phyloP scores from a whole-genome alignment of 306 rosid genomes.

The Cucurbita ficifolia region DNA sequence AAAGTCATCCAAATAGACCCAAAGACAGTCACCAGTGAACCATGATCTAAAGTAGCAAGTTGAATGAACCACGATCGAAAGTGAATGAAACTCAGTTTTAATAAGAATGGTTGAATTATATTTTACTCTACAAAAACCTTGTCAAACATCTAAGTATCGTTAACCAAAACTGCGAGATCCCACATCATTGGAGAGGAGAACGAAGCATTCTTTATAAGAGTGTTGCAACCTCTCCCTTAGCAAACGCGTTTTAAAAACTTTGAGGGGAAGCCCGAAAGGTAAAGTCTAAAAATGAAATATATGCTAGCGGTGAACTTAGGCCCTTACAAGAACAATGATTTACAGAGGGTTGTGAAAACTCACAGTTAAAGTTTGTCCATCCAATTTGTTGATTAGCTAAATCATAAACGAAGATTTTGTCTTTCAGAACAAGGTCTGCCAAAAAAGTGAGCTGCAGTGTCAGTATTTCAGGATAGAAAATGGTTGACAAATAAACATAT shows the following conservation, averaged over 20 bases:
- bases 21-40: background rate
- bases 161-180: too few species aligned
- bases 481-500: background rate
- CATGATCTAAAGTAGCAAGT: background rate
- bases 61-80: too few species aligned
- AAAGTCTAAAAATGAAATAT: too few species aligned
- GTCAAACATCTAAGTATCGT: background rate
- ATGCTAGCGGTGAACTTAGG: too few species aligned
- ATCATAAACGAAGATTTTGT: slow-evolving; percentile 82
- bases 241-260: too few species aligned
- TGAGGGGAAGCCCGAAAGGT: too few species aligned
- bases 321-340: background rate
- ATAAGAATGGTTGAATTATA: background rate
- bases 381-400: slow-evolving; percentile 75
- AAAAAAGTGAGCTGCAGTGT: background rate
- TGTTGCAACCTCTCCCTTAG: too few species aligned
- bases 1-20: background rate
- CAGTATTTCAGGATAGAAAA: background rate
- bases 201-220: too few species aligned
- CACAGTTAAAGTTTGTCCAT: slow-evolving; percentile 93
- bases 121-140: background rate
- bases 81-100: background rate
- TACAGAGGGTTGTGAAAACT: slow-evolving; percentile 29
- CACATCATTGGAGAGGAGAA: too few species aligned
- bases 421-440: slow-evolving; percentile 87